Evolutionary conservation across 192 early-diverging fungal species (phyloP).

Genomic region (Coemansia sp.): DNA sequence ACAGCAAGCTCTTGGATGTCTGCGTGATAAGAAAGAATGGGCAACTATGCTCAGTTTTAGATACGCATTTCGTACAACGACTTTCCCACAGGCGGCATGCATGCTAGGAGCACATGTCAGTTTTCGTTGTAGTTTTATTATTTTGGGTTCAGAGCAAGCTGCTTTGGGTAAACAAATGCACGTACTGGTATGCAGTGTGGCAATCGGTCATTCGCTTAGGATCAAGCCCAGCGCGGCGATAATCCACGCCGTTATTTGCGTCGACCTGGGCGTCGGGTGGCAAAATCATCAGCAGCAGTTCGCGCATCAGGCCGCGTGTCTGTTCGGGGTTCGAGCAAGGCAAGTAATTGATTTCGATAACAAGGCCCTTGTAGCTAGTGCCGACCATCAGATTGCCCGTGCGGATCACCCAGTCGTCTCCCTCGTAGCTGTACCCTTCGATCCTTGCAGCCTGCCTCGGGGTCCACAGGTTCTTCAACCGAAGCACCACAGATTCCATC

Average conservation of each 20-base stretch:
- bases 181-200: constrained; percentile 54
- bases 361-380: constrained; percentile 51
- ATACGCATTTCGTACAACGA: too few species aligned
- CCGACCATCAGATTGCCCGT: constrained; percentile 53
- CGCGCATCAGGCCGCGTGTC: constrained; percentile 48
- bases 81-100: too few species aligned
- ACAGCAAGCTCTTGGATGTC: too few species aligned
- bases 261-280: constrained; percentile 49
- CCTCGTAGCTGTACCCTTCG: constrained; percentile 53
- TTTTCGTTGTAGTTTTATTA: too few species aligned
- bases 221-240: constrained; percentile 37
- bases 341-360: constrained; percentile 54
- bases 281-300: constrained; percentile 47
- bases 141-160: constrained; percentile 24
- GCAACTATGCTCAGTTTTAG: too few species aligned
- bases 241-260: constrained; percentile 43
- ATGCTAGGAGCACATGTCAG: too few species aligned
- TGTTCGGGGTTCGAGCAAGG: constrained; percentile 50
- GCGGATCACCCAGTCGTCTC: constrained; percentile 50
- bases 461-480: constrained; percentile 52
- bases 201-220: constrained; percentile 44
- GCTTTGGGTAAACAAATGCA: constrained; percentile 49
- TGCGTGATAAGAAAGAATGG: too few species aligned
- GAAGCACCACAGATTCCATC: constrained; percentile 47
- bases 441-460: constrained; percentile 48